phyloP scores from a whole-genome alignment of 176 grass and related monocot genomes.

The Cymbopogon citratus region DNA sequence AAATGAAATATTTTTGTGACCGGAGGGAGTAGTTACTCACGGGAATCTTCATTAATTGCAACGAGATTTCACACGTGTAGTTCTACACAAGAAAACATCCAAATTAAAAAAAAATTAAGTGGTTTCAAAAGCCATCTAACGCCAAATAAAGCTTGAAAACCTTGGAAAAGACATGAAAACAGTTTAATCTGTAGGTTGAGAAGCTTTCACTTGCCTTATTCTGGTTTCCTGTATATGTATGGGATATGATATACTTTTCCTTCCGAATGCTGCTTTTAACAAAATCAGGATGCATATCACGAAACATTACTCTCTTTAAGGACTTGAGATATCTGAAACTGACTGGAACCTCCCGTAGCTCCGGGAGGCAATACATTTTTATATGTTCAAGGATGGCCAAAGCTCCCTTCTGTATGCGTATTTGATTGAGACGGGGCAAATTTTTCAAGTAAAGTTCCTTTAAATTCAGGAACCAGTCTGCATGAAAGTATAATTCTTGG shows the following conservation, averaged over 20 bases:
- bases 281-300: neutral
- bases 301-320: neutral
- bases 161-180: too few relatives aligned
- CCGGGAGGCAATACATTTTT: neutral
- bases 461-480: too few relatives aligned
- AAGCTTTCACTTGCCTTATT: neutral
- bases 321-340: neutral
- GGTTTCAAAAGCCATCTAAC: too few relatives aligned
- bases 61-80: too few relatives aligned
- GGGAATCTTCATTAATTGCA: too few relatives aligned
- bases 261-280: neutral
- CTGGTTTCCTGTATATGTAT: neutral
- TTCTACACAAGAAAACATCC: too few relatives aligned
- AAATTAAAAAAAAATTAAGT: too few relatives aligned
- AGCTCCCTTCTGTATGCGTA: neutral
- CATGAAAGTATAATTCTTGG: neutral
- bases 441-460: neutral
- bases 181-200: too few relatives aligned
- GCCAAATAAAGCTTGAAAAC: too few relatives aligned
- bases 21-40: too few relatives aligned
- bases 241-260: too few relatives aligned
- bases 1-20: too few relatives aligned
- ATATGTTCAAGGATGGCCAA: neutral
- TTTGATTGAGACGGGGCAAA: neutral
- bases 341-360: neutral